These are phyloP conservation scores for Acanthamoeba triangularis DNA, from an alignment of 208 protist genomes.

Conservation along the genomic window DNA sequence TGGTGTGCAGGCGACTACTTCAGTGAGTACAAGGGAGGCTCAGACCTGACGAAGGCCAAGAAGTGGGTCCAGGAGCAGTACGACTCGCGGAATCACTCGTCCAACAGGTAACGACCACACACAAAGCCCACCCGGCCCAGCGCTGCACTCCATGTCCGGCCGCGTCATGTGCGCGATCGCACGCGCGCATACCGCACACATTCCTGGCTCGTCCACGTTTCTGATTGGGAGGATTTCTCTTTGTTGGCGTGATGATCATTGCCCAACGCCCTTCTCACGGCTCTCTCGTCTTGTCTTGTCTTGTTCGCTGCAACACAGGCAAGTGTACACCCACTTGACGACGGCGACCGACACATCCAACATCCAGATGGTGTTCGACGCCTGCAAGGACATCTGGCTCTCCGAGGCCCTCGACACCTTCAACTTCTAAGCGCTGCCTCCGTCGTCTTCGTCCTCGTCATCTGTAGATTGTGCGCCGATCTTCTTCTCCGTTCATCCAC, in stretches of 20 bases:
- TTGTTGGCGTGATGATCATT: too few species aligned
- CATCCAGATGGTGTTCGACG: slow-evolving; percentile 90
- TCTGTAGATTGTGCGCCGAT: background rate
- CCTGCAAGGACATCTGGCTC: slow-evolving; percentile 90
- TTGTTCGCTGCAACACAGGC: slow-evolving; percentile 78
- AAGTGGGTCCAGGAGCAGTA: slow-evolving; percentile 87
- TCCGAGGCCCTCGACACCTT: slow-evolving; percentile 1
- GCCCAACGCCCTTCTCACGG: background rate
- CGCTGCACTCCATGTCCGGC: too few species aligned
- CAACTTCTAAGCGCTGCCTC: slow-evolving; percentile 4
- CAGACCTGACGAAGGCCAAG: slow-evolving; percentile 83
- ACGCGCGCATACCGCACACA: too few species aligned
- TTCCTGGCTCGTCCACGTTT: too few species aligned
- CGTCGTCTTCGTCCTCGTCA: background rate
- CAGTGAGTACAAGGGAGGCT: slow-evolving; percentile 66
- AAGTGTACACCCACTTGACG: slow-evolving; percentile 90
- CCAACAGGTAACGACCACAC: background rate
- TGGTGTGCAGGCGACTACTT: background rate
- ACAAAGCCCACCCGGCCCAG: too few species aligned
- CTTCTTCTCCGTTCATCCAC: too few species aligned
- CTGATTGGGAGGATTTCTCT: too few species aligned
- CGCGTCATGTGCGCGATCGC: too few species aligned
- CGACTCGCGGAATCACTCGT: slow-evolving; percentile 63
- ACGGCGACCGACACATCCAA: slow-evolving; percentile 92
- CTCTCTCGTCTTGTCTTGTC: slow-evolving; percentile 73